These are phyloP conservation scores for Aspergillus arachidicola DNA, from an alignment of 2,329 filamentous ascomycete species.

Conservation along the genomic window DNA sequence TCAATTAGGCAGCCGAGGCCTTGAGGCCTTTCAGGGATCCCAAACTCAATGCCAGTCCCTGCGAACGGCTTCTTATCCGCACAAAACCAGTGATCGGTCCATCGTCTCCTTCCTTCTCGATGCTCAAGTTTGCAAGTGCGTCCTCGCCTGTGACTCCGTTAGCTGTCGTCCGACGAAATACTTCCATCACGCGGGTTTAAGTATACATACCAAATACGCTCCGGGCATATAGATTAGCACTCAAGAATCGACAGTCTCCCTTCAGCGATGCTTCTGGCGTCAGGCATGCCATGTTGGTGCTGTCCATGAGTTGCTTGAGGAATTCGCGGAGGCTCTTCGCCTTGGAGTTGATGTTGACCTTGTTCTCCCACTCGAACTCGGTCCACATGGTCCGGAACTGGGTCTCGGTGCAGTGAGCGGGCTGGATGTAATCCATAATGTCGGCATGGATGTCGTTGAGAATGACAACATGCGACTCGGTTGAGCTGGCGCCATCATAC, in stretches of 20 bases:
- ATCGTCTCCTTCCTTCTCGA: slow-evolving; percentile 95
- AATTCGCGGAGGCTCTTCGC: slow-evolving; percentile 89
- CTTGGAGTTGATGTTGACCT: slow-evolving; percentile 99
- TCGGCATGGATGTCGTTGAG: slow-evolving; percentile 97
- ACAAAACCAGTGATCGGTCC: slow-evolving; percentile 97
- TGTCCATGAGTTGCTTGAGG: slow-evolving; percentile 91
- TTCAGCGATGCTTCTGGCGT: slow-evolving; percentile 95
- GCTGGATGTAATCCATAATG: slow-evolving; percentile 99
- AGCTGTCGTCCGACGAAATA: slow-evolving; percentile 15
- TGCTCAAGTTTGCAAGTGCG: slow-evolving; percentile 93
- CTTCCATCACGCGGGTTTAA: neutral
- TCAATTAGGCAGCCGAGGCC: slow-evolving; percentile 56
- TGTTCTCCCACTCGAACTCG: slow-evolving; percentile 99
- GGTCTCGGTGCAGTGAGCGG: slow-evolving; percentile 92
- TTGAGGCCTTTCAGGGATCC: slow-evolving; percentile 94
- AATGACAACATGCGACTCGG: slow-evolving; percentile 95
- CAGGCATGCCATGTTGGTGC: slow-evolving; percentile 97
- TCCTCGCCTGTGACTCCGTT: slow-evolving; percentile 75
- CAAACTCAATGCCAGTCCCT: slow-evolving; percentile 89
- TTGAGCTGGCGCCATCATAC: slow-evolving; percentile 90
- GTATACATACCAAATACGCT: slow-evolving; percentile 88
- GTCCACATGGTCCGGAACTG: slow-evolving; percentile 99
- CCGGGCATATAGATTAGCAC: slow-evolving; percentile 92
- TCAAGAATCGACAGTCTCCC: slow-evolving; percentile 97
- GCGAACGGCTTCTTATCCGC: slow-evolving; percentile 93